Evolutionary conservation across 208 protist species (phyloP), one percentile per base, ranked within the genome.

Genomic region (Crithidia mellificae): DNA sequence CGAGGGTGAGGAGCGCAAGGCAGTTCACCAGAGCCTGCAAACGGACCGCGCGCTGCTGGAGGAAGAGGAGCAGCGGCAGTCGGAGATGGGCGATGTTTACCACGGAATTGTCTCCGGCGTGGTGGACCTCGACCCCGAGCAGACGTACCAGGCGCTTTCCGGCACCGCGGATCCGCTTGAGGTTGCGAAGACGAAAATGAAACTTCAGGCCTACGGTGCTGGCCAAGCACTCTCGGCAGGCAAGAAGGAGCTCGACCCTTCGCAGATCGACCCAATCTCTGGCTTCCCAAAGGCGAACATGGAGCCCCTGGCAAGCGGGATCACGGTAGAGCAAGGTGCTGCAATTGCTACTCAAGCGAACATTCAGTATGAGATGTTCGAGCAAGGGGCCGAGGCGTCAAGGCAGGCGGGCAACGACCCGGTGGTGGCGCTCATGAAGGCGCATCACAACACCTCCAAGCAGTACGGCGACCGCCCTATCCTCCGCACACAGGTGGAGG

Each of bases 131-230:
- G 90, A 96, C 61, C 81, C 85, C 15, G 87, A 96, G 49, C 91
- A 96, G 77, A 87, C 88, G 39, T 92, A 92, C 63, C 86, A 96
- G 63, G 81, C 87, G 29, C 84, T 96, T 22, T 83, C 84, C 36
- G 91, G 91, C 24, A 90, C 85, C 22, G 91, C 87, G 0, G 87
- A 96, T 57, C 87, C 87, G 29, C 66, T 92, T 24, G 91, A 92
- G 69, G 87, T 93, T 3, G 86, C 88, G 8, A 86, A 88, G 68
- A 93, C 91, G 49, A 96, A 96, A 76, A 83, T 92, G 78, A 92
- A 91, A 52, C 79, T 96, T 36, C 74, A 90, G 52, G 78, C 85
- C 11, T 96, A 96, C 68, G 87, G 84, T 32, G 91, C 88, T 27
- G 66, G 78, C 19, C 80, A 92, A 63, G 81, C 85, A 12, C 63